Conservation (phyloP, 129 eudicot genomes). For the Flaveria bidentis region DNA sequence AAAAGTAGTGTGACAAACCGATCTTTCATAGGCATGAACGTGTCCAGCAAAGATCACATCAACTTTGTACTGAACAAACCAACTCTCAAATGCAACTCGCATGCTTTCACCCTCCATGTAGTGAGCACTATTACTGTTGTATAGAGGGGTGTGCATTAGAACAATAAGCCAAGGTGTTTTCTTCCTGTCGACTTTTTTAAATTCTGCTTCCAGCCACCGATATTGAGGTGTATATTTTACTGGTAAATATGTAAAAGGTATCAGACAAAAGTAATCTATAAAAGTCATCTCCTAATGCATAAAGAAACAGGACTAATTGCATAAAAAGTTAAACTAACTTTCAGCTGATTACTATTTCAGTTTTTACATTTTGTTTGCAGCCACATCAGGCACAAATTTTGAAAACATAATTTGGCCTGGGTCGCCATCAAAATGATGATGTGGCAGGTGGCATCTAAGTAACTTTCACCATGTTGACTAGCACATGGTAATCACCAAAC, state of each 20-base stretch:
- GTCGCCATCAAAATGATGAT: neutral
- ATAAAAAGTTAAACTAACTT: neutral
- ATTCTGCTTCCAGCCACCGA: constrained; percentile 59
- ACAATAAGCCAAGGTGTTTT: constrained; percentile 89
- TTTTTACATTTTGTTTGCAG: neutral
- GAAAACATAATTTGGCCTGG: neutral
- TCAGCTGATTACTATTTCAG: neutral
- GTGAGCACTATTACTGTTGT: constrained; percentile 70
- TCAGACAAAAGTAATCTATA: constrained; percentile 3
- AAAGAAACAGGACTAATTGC: constrained; percentile 6
- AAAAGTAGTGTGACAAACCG: constrained; percentile 50
- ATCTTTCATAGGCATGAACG: constrained; percentile 92
- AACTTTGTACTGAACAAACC: constrained; percentile 71
- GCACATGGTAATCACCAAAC: neutral
- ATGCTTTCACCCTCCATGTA: constrained; percentile 85
- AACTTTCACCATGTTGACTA: neutral
- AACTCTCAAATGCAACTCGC: constrained; percentile 63
- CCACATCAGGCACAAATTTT: neutral
- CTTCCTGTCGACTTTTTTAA: constrained; percentile 64
- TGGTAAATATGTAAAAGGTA: constrained; percentile 26
- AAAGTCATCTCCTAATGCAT: neutral
- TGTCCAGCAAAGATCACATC: constrained; percentile 87
- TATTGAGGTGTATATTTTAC: constrained; percentile 84
- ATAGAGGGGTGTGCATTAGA: constrained; percentile 71
- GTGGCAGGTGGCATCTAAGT: neutral